A percentile compares a stretch with the other conserved stretches of the same genome.
These are phyloP conservation scores for Chernovozyma sophiae-reginae DNA, from an alignment of 1,139 yeast species.

Conservation along the genomic window DNA sequence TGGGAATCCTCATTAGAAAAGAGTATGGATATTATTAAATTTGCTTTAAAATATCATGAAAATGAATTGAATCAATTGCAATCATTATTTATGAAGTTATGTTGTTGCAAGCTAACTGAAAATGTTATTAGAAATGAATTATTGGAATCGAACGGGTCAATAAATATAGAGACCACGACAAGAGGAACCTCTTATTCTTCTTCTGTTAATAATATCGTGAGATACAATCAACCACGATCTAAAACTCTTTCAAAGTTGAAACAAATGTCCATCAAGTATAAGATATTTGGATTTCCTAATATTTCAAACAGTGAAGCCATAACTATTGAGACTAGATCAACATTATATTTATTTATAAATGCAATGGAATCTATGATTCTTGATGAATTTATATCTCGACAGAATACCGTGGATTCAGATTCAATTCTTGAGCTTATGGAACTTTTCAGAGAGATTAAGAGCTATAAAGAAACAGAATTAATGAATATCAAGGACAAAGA, in stretches of 20 bases:
- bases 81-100: constrained; percentile 21
- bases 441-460: constrained; percentile 13
- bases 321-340: constrained; percentile 13
- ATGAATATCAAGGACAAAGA: constrained; percentile 11
- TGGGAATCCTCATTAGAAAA: constrained; percentile 31
- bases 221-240: constrained; percentile 9
- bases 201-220: too few relatives aligned
- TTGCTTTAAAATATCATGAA: constrained; percentile 14
- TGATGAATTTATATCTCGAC: constrained; percentile 8
- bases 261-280: constrained; percentile 28
- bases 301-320: constrained; percentile 5
- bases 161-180: neutral
- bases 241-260: constrained; percentile 23
- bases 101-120: constrained; percentile 15
- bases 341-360: constrained; percentile 12
- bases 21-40: constrained; percentile 13
- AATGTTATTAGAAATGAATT: constrained; percentile 11
- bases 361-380: constrained; percentile 9
- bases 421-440: constrained; percentile 7
- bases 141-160: constrained; percentile 2
- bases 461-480: constrained; percentile 14
- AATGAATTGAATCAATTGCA: constrained; percentile 22
- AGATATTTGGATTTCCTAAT: constrained; percentile 20
- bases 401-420: constrained; percentile 3
- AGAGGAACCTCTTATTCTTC: neutral